Base-by-base conservation (phyloP, 164 flowering plant species). In the Amborella trichopoda region DNA sequence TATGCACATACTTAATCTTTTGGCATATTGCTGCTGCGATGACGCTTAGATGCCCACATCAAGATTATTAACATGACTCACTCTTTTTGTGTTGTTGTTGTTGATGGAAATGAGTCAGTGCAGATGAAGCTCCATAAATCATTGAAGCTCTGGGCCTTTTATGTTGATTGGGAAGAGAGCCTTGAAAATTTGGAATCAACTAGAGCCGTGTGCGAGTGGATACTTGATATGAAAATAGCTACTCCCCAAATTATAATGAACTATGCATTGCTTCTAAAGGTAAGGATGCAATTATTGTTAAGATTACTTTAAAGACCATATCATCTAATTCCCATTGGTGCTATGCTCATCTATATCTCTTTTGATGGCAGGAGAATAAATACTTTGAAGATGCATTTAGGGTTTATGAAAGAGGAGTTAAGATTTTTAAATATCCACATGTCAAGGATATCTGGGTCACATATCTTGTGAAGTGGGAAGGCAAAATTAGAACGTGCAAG, bases 391-490 rank as follows among this genome's bases (percentile, higher is more conserved):
- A 91, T 66, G 87, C 99, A 20, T 91, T 87, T 46, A 84, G 71
- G 64, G 96, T 84, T 2, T 91, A 91, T 64, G 96, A 91, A 72
- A 80, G 93, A 65, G 99, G 99, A 22, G 84, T 84, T 18, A 84
- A 87, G 65, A 91, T 91, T 39, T 91, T 91, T 44, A 91, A 87
- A 50, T 91, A 91, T 52, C 99, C 99, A 12, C 99, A 91, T 55
- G 99, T 80, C 25, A 91, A 91, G 69, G 95, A 87, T 59, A 80
- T 91, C 43, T 87, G 96, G 95, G 79, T 87, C 28, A 82, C 96
- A 19, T 91, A 91, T 65, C 76, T 91, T 4, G 61, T 96, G 17
- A 91, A 91, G 61, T 61, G 88, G 84, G 33, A 87, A 72, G 55
- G 56, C 74, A 21, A 87, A 91, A 54, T 64, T 91, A 41, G 99